These are phyloP conservation scores for Cryphonectria carpinicola DNA, from an alignment of 2,329 filamentous ascomycete genomes.

Conservation along the genomic window DNA sequence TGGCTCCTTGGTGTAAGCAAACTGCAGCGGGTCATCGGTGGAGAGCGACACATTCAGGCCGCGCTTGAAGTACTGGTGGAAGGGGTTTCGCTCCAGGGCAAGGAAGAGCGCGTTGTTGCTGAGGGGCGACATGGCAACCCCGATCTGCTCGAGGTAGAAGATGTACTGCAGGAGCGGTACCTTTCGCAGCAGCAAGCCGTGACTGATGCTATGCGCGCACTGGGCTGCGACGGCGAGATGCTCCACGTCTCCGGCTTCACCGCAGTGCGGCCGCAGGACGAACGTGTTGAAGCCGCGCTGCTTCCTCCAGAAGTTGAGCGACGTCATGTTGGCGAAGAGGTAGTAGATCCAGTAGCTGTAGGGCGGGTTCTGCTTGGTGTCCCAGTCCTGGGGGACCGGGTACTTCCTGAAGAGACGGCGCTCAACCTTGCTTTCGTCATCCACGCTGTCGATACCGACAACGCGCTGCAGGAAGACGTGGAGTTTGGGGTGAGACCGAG, in stretches of 20 bases:
- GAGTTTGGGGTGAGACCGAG: constrained; percentile 84
- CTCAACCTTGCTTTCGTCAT: constrained; percentile 97
- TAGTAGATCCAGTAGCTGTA: constrained; percentile 99
- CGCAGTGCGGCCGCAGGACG: constrained; percentile 88
- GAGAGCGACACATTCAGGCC: constrained; percentile 95
- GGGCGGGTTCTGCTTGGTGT: constrained; percentile 90
- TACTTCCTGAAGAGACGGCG: constrained; percentile 95
- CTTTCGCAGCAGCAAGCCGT: constrained; percentile 89
- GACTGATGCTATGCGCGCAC: constrained; percentile 95
- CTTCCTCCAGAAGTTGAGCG: constrained; percentile 89
- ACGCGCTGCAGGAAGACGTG: constrained; percentile 94
- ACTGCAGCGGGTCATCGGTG: constrained; percentile 95
- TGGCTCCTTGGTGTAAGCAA: constrained; percentile 97
- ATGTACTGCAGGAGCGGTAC: constrained; percentile 94
- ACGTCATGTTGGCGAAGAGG: constrained; percentile 90
- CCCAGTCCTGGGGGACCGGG: constrained; percentile 86
- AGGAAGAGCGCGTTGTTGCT: constrained; percentile 98
- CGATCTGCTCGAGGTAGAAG: constrained; percentile 97
- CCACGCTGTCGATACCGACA: constrained; percentile 95
- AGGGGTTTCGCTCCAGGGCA: constrained; percentile 95
- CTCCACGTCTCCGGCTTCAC: constrained; percentile 95
- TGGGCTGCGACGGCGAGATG: constrained; percentile 90
- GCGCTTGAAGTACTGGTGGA: constrained; percentile 91
- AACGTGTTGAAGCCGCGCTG: constrained; percentile 96
- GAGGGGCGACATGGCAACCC: constrained; percentile 98